Evolutionary conservation across 176 grass and related monocot species (phyloP).

Genomic region (Melocanna baccifera): DNA sequence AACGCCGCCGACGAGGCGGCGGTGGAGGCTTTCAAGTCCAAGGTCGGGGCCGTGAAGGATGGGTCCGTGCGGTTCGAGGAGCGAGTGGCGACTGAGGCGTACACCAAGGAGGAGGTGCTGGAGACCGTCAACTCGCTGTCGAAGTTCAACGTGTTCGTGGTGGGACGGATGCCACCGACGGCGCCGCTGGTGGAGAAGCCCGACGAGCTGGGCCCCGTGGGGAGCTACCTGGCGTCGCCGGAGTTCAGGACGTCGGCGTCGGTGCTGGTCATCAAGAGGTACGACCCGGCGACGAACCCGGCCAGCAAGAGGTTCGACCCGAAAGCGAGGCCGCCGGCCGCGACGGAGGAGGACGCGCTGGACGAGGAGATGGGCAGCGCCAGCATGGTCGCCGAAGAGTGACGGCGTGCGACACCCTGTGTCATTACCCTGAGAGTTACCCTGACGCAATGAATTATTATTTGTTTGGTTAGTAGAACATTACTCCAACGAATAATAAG

Average conservation of each 20-base stretch:
- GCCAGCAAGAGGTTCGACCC: slow-evolving; percentile 48
- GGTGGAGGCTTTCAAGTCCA: slow-evolving; percentile 39
- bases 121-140: slow-evolving; percentile 32
- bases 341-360: slow-evolving; percentile 32
- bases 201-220: slow-evolving; percentile 56
- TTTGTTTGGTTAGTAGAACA: no score
- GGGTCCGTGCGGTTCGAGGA: slow-evolving; percentile 42
- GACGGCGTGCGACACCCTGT: no score
- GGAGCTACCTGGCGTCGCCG: slow-evolving; percentile 54
- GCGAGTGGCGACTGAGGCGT: neutral
- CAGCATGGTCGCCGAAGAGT: no score
- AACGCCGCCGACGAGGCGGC: slow-evolving; percentile 25
- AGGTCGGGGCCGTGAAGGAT: neutral
- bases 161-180: slow-evolving; percentile 41
- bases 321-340: slow-evolving; percentile 4
- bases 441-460: no score
- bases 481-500: no score
- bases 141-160: slow-evolving; percentile 45
- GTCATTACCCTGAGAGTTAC: no score
- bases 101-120: slow-evolving; percentile 13
- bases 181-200: slow-evolving; percentile 27
- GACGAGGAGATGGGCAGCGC: slow-evolving; percentile 10
- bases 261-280: slow-evolving; percentile 48
- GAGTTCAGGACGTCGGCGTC: slow-evolving; percentile 58
- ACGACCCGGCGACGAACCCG: slow-evolving; percentile 46